These are phyloP conservation scores for Eimeria zaria DNA, from an alignment of 169 alveolate species.

Conservation along the genomic window DNA sequence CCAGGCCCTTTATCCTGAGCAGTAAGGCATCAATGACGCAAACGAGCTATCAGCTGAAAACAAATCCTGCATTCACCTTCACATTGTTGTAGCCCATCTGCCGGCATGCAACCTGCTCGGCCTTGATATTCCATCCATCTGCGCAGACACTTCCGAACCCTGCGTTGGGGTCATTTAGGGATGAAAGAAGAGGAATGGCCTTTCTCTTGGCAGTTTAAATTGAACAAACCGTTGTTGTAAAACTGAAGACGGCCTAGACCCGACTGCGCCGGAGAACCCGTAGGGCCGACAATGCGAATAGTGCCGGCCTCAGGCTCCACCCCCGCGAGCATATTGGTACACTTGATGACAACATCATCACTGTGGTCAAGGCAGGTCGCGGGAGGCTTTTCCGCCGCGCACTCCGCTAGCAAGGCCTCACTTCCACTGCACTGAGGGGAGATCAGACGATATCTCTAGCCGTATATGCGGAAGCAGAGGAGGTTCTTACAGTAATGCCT, in stretches of 20 bases:
- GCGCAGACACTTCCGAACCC: conserved; percentile 90
- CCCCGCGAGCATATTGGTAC: conserved; percentile 88
- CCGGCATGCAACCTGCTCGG: conserved; percentile 92
- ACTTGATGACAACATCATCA: conserved; percentile 92
- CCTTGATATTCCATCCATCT: conserved; percentile 91
- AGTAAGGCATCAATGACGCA: background rate
- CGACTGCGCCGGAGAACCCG: conserved; percentile 88
- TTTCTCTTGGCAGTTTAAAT: background rate
- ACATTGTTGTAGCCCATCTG: conserved; percentile 91
- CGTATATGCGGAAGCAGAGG: background rate
- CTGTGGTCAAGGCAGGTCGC: conserved; percentile 90
- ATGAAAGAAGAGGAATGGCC: background rate
- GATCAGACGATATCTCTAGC: background rate
- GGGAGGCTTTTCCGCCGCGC: conserved; percentile 91
- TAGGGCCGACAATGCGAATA: conserved; percentile 90
- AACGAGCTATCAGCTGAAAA: background rate
- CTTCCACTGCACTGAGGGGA: conserved; percentile 89
- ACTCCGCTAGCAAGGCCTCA: conserved; percentile 88
- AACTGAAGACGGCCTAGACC: conserved; percentile 89
- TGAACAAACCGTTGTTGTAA: conserved; percentile 71
- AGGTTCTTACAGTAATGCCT: conserved; percentile 40
- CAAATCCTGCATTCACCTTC: conserved; percentile 28
- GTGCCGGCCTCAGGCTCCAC: conserved; percentile 90
- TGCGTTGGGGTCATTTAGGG: background rate
- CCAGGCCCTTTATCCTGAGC: conserved; percentile 59